These are phyloP conservation scores for Sonneratia alba DNA, from an alignment of 345 rosid species.

Conservation along the genomic window DNA sequence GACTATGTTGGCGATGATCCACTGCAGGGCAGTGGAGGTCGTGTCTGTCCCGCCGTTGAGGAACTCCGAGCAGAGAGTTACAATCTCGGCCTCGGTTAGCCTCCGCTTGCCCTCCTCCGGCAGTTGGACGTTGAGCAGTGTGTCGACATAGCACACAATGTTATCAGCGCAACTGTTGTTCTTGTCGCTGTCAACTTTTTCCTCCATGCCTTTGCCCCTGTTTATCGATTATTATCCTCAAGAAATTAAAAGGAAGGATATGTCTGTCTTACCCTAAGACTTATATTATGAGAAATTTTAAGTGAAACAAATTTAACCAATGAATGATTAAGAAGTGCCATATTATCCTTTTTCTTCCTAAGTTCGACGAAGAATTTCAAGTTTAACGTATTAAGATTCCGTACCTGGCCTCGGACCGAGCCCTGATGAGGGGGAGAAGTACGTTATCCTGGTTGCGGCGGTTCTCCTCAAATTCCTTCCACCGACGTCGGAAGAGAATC, in stretches of 20 bases:
- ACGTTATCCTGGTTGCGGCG: not conserved
- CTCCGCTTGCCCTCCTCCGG: conserved; percentile 5
- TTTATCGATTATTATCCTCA: not conserved
- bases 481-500: not conserved
- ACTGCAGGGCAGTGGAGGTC: not conserved
- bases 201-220: not conserved
- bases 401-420: not conserved
- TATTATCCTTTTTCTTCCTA: no score
- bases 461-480: conserved; percentile 3
- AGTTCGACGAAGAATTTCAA: no score
- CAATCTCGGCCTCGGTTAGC: conserved; percentile 1
- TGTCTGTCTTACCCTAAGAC: no score
- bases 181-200: not conserved
- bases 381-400: not conserved
- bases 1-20: conserved; percentile 8
- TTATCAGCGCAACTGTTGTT: not conserved
- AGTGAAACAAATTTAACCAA: no score
- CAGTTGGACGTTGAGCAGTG: conserved; percentile 8
- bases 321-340: no score
- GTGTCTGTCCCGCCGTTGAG: no score
- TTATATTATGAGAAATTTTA: no score
- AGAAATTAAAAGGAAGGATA: not conserved
- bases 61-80: not conserved
- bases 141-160: not conserved
- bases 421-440: conserved; percentile 3